phyloP scores from a whole-genome alignment of 2,329 filamentous ascomycete species.

The Xylaria sp. region DNA sequence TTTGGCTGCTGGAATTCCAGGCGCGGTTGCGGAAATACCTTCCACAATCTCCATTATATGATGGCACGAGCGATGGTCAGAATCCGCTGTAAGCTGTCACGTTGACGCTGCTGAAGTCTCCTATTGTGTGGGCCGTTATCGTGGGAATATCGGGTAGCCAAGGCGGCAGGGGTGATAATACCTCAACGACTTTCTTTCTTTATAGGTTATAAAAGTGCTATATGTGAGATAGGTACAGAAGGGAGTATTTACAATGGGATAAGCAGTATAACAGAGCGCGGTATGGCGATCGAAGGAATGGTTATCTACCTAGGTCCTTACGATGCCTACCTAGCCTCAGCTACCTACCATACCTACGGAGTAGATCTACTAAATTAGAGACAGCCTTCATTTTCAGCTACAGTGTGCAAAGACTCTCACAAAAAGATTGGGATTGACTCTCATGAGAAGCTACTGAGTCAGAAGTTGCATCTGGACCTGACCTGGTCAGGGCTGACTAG shows the following conservation, averaged over 20 bases:
- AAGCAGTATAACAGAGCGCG: background rate
- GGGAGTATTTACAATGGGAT: background rate
- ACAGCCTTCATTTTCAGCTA: background rate
- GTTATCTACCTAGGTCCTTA: too few relatives aligned
- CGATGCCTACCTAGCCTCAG: too few relatives aligned
- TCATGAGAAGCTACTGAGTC: background rate
- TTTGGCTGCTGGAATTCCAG: constrained; percentile 3
- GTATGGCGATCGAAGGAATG: constrained; percentile 1
- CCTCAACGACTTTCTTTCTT: background rate
- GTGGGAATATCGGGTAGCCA: background rate
- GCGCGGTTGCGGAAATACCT: constrained; percentile 26
- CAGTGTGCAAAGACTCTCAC: background rate
- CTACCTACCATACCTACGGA: too few relatives aligned
- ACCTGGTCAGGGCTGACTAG: background rate
- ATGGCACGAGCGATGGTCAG: background rate
- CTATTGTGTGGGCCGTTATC: background rate
- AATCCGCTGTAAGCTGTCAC: background rate
- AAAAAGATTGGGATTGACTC: background rate
- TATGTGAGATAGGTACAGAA: constrained; percentile 10
- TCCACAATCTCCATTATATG: constrained; percentile 39
- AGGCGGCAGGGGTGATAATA: constrained; percentile 4
- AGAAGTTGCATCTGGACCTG: background rate
- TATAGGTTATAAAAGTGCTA: background rate
- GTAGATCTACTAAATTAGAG: background rate
- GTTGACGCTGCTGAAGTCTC: background rate